Percentiles rank a stretch among this genome's conserved stretches.
These are phyloP conservation scores for Lasiodiplodia sp. DNA, from an alignment of 2,329 filamentous ascomycete species.

Conservation along the genomic window DNA sequence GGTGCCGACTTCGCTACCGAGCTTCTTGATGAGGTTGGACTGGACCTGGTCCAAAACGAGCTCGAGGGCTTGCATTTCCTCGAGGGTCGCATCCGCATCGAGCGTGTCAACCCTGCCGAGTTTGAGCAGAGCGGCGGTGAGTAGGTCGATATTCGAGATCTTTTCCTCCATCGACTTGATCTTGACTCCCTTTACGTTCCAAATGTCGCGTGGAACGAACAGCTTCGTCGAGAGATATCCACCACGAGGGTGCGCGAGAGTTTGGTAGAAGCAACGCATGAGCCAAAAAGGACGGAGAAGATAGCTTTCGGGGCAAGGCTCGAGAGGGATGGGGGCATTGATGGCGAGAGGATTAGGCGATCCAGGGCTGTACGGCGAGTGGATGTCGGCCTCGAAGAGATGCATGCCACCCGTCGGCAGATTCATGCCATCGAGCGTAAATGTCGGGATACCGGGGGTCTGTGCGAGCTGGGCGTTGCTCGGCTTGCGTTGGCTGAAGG, in stretches of 20 bases:
- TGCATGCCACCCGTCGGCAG: conserved; percentile 72
- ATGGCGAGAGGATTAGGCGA: conserved; percentile 68
- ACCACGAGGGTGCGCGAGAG: conserved; percentile 86
- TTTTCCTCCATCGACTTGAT: conserved; percentile 93
- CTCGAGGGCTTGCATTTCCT: conserved; percentile 93
- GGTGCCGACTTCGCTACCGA: conserved; percentile 92
- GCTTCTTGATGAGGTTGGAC: conserved; percentile 75
- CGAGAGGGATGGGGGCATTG: conserved; percentile 78
- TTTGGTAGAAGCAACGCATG: conserved; percentile 93
- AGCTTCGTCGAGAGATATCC: conserved; percentile 91
- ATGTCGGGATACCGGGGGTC: conserved; percentile 70
- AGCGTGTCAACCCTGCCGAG: conserved; percentile 83
- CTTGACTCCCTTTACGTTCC: conserved; percentile 93
- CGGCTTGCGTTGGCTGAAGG: conserved; percentile 53
- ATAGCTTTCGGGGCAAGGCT: conserved; percentile 88
- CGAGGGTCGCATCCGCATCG: conserved; percentile 89
- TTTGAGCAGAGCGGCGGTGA: conserved; percentile 87
- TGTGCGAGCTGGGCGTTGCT: conserved; percentile 68
- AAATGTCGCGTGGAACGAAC: conserved; percentile 91
- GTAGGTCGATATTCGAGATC: conserved; percentile 85
- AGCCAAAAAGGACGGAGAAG: conserved; percentile 97
- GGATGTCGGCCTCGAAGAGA: conserved; percentile 84
- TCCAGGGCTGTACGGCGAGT: conserved; percentile 68
- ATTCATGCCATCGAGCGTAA: conserved; percentile 62
- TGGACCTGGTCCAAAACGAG: conserved; percentile 87